phyloP scores from a whole-genome alignment of 805 yeast genomes.

The Candida xyloterini region DNA sequence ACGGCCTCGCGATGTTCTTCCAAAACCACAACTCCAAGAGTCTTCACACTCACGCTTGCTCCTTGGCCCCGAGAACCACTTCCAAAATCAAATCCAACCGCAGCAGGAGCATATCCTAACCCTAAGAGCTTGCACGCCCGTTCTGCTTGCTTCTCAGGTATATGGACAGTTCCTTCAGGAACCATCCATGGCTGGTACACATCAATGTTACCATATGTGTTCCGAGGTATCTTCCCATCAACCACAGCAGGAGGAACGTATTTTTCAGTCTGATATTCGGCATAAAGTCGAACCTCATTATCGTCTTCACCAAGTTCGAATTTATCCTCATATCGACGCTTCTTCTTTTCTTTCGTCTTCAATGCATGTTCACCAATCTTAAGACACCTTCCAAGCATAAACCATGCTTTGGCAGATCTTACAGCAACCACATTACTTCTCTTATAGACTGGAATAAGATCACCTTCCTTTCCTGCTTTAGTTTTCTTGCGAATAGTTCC shows the following conservation, averaged over 20 bases:
- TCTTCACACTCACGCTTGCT: constrained; percentile 55
- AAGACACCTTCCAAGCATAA: constrained; percentile 70
- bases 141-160: constrained; percentile 52
- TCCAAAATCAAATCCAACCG: constrained; percentile 78
- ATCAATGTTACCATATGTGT: constrained; percentile 82
- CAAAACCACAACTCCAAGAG: constrained; percentile 76
- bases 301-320: constrained; percentile 41
- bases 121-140: constrained; percentile 69
- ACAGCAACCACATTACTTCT: constrained; percentile 61
- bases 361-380: constrained; percentile 68
- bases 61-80: constrained; percentile 31
- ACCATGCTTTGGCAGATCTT: constrained; percentile 83
- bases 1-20: constrained; percentile 60
- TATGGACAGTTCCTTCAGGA: constrained; percentile 71
- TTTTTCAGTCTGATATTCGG: constrained; percentile 71
- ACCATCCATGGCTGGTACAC: constrained; percentile 75
- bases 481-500: constrained; percentile 58
- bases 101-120: constrained; percentile 84
- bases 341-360: constrained; percentile 38
- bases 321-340: constrained; percentile 27
- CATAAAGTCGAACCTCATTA: constrained; percentile 58
- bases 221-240: constrained; percentile 69
- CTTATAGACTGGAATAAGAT: constrained; percentile 59
- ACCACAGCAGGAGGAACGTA: constrained; percentile 64
- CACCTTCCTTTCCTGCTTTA: constrained; percentile 38